Evolutionary conservation across 2,329 filamentous ascomycete genomes (phyloP).

Genomic region (Capronia epimyces): DNA sequence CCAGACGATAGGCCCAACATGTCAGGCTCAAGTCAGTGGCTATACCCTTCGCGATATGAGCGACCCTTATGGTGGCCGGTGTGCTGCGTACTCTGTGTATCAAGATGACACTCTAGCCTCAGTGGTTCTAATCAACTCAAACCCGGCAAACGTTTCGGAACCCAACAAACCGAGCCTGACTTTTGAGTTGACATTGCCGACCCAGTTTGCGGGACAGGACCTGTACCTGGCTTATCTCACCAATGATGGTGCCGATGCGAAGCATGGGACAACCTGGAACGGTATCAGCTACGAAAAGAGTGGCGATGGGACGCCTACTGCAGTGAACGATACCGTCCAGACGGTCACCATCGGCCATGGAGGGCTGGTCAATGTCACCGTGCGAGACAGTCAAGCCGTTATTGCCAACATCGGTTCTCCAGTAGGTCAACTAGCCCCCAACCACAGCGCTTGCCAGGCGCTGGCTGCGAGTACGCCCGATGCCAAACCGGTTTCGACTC

Average conservation of each 20-base stretch:
- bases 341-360: conserved; percentile 34
- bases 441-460: conserved; percentile 22
- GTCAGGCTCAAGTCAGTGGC: conserved; percentile 42
- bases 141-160: conserved; percentile 39
- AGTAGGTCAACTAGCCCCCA: conserved; percentile 17
- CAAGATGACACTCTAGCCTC: conserved; percentile 40
- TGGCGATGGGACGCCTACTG: conserved; percentile 38
- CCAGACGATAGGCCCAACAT: conserved; percentile 46
- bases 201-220: conserved; percentile 37
- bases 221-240: conserved; percentile 47
- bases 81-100: conserved; percentile 45
- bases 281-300: conserved; percentile 44
- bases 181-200: conserved; percentile 40
- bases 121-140: conserved; percentile 45
- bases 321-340: conserved; percentile 33
- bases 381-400: conserved; percentile 45
- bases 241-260: conserved; percentile 42
- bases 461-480: conserved; percentile 21
- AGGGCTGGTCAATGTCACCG: conserved; percentile 34
- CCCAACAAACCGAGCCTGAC: conserved; percentile 38
- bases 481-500: conserved; percentile 12
- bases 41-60: conserved; percentile 34
- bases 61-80: conserved; percentile 37
- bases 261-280: conserved; percentile 43
- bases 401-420: conserved; percentile 42